Evolutionary conservation across 78 protist species (phyloP), one percentile per base, ranked within the genome.

Genomic region (Dictyostelium citrinum): DNA sequence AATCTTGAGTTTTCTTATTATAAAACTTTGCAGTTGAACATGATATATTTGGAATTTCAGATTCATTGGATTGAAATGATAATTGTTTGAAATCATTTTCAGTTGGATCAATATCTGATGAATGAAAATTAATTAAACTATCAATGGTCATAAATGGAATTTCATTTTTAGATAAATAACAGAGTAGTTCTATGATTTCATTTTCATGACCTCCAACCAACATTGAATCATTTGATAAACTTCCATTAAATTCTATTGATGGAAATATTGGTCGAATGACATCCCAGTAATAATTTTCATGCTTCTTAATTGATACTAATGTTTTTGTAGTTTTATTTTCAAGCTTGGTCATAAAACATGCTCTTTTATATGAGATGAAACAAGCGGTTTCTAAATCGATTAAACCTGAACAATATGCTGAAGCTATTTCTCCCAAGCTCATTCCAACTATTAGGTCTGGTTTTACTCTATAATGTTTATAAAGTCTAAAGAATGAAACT

Each of bases 391-490:
- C 60, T 3, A 90, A 58, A 22, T 51, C 27, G 1, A 90, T 80
- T 12, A 49, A 37, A 16, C 86, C 86, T 12, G 95, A 49, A 29
- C 60, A 49, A 29, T 14, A 60, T n/a, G 95, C 74, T 2, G 86
- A 9, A 8, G 95, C 61, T 10, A 90, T 41, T 9, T 90, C 95
- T 11, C 95, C 95, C 68, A 72, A 90, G 58, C 82, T 71, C 35
- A 27, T 3, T 12, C 45, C 37, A 45, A 77, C 17, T n/a, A 77
- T 45, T 37, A 27, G 7, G 1, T 71, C n/a, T 46, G 95, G 95
- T 14, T 58, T 17, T 6, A 91, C 17, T 20, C 90, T 90, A 39
- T 80, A 68, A 31, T 27, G 24, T 39, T 76, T 51, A 37, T 61
- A 83, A 4, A 91, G 39, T 35, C 43, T 39, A 55, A 49, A 39